A percentile compares a stretch with the other conserved stretches of the same genome.
Evolutionary conservation across 2,329 filamentous ascomycete genomes (phyloP).

Genomic region (Orbilia ellipsospora): DNA sequence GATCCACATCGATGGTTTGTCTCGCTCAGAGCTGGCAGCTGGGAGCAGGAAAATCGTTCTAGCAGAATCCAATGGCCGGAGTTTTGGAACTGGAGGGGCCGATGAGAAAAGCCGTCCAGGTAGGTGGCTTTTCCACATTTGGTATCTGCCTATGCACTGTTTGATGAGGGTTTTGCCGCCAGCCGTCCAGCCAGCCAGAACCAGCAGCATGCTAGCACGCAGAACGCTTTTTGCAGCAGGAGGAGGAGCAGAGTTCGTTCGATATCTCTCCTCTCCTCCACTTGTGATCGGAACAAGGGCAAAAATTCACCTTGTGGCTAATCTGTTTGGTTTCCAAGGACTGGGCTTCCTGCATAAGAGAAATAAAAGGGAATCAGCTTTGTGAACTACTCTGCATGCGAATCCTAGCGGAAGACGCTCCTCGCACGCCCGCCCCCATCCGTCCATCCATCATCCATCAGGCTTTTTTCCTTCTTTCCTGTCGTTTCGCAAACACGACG

Average conservation of each 20-base stretch:
- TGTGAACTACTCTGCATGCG: conserved; percentile 10
- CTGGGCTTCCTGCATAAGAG: background rate
- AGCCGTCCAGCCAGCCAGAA: background rate
- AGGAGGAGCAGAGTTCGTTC: too few relatives aligned
- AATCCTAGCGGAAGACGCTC: conserved; percentile 13
- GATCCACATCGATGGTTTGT: too few relatives aligned
- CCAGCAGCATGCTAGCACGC: too few relatives aligned
- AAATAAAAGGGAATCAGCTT: conserved; percentile 2
- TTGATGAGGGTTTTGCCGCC: conserved; percentile 16
- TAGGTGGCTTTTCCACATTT: conserved; percentile 6
- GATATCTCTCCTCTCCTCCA: conserved; percentile 14
- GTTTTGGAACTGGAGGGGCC: conserved; percentile 25
- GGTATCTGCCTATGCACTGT: conserved; percentile 23
- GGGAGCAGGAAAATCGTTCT: conserved; percentile 5
- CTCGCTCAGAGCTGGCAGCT: too few relatives aligned
- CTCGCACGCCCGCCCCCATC: background rate
- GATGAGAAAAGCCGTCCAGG: conserved; percentile 17
- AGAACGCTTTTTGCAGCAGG: too few relatives aligned
- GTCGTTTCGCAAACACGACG: conserved; percentile 1
- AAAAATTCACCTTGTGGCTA: conserved; percentile 26
- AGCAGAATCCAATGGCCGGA: conserved; percentile 3
- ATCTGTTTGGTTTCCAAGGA: conserved; percentile 6
- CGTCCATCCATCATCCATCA: too few relatives aligned
- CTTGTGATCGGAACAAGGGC: conserved; percentile 13
- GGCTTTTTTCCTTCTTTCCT: background rate